These are phyloP conservation scores for Tephrocybe rancida DNA, from an alignment of 768 basidiomycete species.

Conservation along the genomic window DNA sequence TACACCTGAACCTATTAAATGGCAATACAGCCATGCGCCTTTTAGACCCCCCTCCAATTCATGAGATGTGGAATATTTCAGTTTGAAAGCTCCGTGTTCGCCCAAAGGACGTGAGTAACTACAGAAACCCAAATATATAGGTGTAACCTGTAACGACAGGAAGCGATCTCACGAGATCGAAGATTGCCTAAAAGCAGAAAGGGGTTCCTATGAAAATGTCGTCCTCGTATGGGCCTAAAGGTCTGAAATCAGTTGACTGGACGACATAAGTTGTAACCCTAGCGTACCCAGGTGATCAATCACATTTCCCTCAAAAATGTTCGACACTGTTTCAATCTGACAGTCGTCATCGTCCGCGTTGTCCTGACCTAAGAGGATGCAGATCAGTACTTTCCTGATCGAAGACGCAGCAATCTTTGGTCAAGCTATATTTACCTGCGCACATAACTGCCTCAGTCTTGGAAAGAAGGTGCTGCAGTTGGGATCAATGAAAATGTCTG, in stretches of 20 bases:
- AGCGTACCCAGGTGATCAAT: constrained; percentile 45
- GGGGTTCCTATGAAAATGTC: constrained; percentile 45
- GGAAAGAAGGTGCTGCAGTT: constrained; percentile 16
- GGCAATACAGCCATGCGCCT: too few species aligned
- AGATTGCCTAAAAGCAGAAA: constrained; percentile 21
- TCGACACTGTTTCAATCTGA: constrained; percentile 46
- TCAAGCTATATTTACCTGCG: constrained; percentile 29
- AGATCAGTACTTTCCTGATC: not conserved
- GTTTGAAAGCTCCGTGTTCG: not conserved
- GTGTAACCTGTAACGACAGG: not conserved
- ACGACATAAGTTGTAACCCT: not conserved
- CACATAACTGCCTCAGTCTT: constrained; percentile 31
- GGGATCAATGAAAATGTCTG: not conserved
- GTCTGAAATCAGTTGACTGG: not conserved
- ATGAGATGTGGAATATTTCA: not conserved
- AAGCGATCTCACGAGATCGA: not conserved
- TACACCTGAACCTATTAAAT: too few species aligned
- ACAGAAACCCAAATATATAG: not conserved
- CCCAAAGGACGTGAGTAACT: not conserved
- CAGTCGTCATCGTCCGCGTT: constrained; percentile 45
- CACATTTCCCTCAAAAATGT: constrained; percentile 41
- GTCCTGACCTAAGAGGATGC: constrained; percentile 41
- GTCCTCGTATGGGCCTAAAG: constrained; percentile 29
- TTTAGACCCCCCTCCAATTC: too few species aligned
- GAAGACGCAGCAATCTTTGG: not conserved